Evolutionary conservation across 768 basidiomycete species (phyloP), one percentile per base, ranked within the genome.

Genomic region (Terana coerulea): DNA sequence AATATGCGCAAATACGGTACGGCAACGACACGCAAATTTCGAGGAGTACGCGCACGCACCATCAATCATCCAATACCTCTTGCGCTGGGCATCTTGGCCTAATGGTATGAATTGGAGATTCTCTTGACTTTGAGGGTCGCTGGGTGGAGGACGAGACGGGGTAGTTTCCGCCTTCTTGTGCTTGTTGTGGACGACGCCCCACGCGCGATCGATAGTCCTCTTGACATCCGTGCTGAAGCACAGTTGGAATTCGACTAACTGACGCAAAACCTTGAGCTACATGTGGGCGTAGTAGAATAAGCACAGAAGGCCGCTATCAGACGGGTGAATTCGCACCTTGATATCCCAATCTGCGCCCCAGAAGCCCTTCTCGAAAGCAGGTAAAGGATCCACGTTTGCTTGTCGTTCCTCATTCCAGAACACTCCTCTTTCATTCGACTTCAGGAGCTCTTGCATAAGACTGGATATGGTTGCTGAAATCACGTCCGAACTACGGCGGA

Each of bases 41-140:
- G 37, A 56, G 67, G n/a, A n/a, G n/a, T n/a, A n/a, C 69, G 72
- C 65, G 74, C 75, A 90, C 91, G 77, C 75, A 94, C 91, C 88
- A 81, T 93, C 91, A 65, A 79, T 79, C 58, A 86, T 69, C 91
- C 91, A 94, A 69, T 83, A 94, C 46, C 91, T 86, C 67, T 80
- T 88, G 58, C 87, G 80, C 46, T 77, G 75, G 46, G 65, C 67
- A 65, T 94, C 91, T 62, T 90, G 88, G 37, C 91, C 91, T 22
- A 92, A 64, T 15, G 91, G 91, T 49, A 78, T 57, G 41, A 88
- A 71, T 53, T 81, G 79, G 44, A 93, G 70, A 36, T 69, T 76
- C 59, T 83, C 81, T 63, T 78, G 81, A 61, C 83, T 87, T 54
- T 74, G 73, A n/a, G 83, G 77, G 66, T 87, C 84, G 42, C 73